Evolutionary conservation across 1,284 basidiomycete genomes (phyloP), one percentile per base, ranked within the genome.

Genomic region (Marasmius tenuissimus): DNA sequence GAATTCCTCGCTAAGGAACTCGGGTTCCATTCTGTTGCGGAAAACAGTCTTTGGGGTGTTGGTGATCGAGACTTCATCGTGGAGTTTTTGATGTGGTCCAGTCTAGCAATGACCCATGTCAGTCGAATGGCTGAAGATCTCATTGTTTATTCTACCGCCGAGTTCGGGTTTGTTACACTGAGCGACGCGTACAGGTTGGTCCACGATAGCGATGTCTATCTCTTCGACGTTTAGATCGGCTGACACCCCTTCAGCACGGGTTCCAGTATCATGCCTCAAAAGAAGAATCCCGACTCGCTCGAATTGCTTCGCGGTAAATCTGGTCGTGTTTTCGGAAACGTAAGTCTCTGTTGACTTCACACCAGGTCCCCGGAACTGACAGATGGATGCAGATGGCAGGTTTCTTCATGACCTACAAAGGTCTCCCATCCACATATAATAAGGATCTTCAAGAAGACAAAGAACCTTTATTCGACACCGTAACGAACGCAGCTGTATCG

Each of bases 401-500:
- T 4, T 98, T 99, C 80, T 81, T 98, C 79, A 96, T 98, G 93
- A 96, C 94, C 7, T 82, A 97, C 71, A 99, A 99, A 74, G 97
- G 97, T 33, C 82, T 98, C 55, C 97, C 97, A 10, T 97, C 97
- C 34, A 98, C 97, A 9, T 99, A 99, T 81, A 98, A 99, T 83
- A 99, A 99, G 77, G 97, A 99, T 76, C 80, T 99, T 62, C 97
- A 99, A 76, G 97, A 99, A 76, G 96, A 97, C 77, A 98, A 99
- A 77, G 97, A 99, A 74, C 96, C 97, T 0, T 78, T 99, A 60
- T 99, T 98, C 68, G 97, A 99, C 73, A 83, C 91, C 8, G 93
- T 97, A 39, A 94, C 97, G 72, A 98, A 93, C 38, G 79, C 97
- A 45, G 87, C 88, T n/a, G 91, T 94, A 45, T 96, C 91, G 51